These are phyloP conservation scores for Trichophaea hybrida DNA, from an alignment of 2,329 filamentous ascomycete species.

Conservation along the genomic window DNA sequence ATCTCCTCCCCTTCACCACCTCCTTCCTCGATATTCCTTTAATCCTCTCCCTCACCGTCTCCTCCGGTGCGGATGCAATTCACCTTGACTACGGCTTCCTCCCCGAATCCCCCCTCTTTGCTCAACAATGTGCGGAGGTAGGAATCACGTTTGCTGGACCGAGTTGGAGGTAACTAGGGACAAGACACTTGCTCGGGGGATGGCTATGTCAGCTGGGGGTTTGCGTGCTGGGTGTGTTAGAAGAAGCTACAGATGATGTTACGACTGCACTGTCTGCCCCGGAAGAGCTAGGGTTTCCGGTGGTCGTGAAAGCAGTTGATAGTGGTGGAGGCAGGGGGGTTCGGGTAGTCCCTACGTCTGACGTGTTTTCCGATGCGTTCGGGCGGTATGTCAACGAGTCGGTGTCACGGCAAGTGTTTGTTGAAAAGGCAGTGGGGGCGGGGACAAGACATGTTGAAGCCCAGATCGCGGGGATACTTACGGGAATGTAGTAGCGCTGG, in stretches of 20 bases:
- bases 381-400: slow-evolving; percentile 44
- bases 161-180: background rate
- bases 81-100: slow-evolving; percentile 52
- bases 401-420: slow-evolving; percentile 43
- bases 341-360: slow-evolving; percentile 36
- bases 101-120: slow-evolving; percentile 41
- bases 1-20: slow-evolving; percentile 35
- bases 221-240: background rate
- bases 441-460: slow-evolving; percentile 49
- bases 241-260: background rate
- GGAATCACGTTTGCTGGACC: slow-evolving; percentile 41
- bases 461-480: slow-evolving; percentile 45
- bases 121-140: slow-evolving; percentile 37
- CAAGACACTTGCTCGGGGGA: background rate
- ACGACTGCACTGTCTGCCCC: slow-evolving; percentile 51
- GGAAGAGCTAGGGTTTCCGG: slow-evolving; percentile 37
- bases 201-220: background rate
- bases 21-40: slow-evolving; percentile 41
- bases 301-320: slow-evolving; percentile 52
- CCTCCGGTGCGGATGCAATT: slow-evolving; percentile 41
- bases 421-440: slow-evolving; percentile 47
- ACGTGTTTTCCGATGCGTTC: slow-evolving; percentile 36
- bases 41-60: slow-evolving; percentile 36
- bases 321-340: slow-evolving; percentile 49
- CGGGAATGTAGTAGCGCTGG: slow-evolving; percentile 41